Evolutionary conservation across 768 basidiomycete species (phyloP), one percentile per base, ranked within the genome.

Genomic region (Pholiota conissans): DNA sequence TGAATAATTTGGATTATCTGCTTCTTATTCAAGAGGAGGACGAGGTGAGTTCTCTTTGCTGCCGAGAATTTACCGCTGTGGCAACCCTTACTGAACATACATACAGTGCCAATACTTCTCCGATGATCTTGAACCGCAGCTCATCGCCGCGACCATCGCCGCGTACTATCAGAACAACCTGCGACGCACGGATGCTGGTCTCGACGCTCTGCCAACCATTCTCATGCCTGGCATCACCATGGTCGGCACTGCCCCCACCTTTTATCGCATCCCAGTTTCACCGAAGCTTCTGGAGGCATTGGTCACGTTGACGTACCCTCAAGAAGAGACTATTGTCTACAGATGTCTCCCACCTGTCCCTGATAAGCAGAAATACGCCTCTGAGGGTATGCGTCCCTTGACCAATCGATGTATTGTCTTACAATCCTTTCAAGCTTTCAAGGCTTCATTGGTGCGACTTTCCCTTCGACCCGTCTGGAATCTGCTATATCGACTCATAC

Each of bases 131-230:
- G 72, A 73, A 49, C 63, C 73, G 11, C 68, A 67, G 52, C 59
- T 76, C 29, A 65, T 75, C 26, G 73, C 71, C 11, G 60, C 62
- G 32, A 69, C 71, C 5, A 67, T 76, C 47, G 72, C 73, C 11
- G 72, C 71, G 24, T 73, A 66, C 61, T 58, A 63, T 51, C 61
- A 65, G 40, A 73, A 69, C 62, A 69, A 71, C 56, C 34, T 40
- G 22, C 51, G 46, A 22, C 63, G 63, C 16, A 51, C 29, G 13
- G 26, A 34, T 4, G 30, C 29, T 18, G 61, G 57, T 35, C 57
- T 64, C 16, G 56, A 62, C 14, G 35, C 37, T 7, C 56, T 74
- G n/a, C 34, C 56, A 7, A 30, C 13, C n/a, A 61, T 61, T 50
- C 55, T 47, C 16, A 59, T 73, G 46, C 67, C 73, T 9, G 67